Percentiles rank a stretch among this genome's conserved stretches.
Evolutionary conservation across 2,329 filamentous ascomycete genomes (phyloP).

Genomic region (Corniculantispora saksenae): DNA sequence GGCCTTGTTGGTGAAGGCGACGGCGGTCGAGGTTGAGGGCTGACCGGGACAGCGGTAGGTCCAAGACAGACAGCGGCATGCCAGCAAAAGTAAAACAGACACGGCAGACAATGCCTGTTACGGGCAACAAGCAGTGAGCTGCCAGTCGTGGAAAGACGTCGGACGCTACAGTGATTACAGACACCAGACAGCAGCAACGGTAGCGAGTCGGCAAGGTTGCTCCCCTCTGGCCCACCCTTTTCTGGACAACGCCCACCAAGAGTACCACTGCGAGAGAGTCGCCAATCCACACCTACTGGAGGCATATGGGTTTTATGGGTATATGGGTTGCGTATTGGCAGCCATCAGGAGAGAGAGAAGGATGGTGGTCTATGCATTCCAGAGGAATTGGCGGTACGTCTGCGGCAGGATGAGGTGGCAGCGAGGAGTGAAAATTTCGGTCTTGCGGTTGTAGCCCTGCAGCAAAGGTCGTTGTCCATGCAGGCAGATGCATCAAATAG

Average conservation of each 20-base stretch:
- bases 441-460: not conserved
- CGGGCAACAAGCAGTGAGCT: too few relatives aligned
- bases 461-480: not conserved
- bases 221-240: not conserved
- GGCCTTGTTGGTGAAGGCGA: not conserved
- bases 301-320: not conserved
- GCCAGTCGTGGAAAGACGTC: too few relatives aligned
- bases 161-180: too few relatives aligned
- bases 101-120: too few relatives aligned
- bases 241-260: not conserved
- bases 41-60: too few relatives aligned
- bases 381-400: not conserved
- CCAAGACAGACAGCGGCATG: too few relatives aligned
- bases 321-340: not conserved
- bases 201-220: conserved; percentile 2
- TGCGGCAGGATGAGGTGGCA: too few relatives aligned
- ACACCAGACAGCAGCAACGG: not conserved
- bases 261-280: not conserved
- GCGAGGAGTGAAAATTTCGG: too few relatives aligned
- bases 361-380: not conserved
- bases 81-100: too few relatives aligned
- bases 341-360: not conserved
- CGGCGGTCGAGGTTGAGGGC: too few relatives aligned
- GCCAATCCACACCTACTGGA: not conserved
- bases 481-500: not conserved